A percentile compares a stretch with the other conserved stretches of the same genome.
Conservation (phyloP, 2,329 filamentous ascomycete genomes). For the Lasiodiplodia sp. region DNA sequence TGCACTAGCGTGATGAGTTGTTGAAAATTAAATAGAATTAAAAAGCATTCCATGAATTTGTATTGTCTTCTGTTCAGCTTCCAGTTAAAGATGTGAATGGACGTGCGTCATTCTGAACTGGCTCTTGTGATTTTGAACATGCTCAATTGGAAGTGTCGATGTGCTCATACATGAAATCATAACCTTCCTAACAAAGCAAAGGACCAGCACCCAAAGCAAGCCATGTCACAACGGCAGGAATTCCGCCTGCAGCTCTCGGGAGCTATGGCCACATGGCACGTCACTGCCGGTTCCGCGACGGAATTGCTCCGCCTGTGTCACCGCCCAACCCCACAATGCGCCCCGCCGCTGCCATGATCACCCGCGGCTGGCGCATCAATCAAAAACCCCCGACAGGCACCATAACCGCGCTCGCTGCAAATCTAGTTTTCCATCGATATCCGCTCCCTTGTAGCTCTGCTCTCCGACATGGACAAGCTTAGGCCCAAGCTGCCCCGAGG, state of each 20-base stretch:
- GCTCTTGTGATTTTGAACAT: too few species aligned
- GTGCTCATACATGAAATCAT: too few species aligned
- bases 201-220: not conserved
- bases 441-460: not conserved
- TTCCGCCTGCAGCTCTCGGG: conserved; percentile 15
- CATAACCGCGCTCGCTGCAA: not conserved
- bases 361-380: conserved; percentile 1
- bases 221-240: not conserved
- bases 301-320: conserved; percentile 1
- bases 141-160: too few species aligned
- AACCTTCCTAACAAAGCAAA: too few species aligned
- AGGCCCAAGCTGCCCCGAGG: conserved; percentile 1
- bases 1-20: not conserved
- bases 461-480: not conserved
- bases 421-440: conserved; percentile 8
- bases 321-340: not conserved
- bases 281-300: conserved; percentile 12
- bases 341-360: conserved; percentile 5
- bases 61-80: too few species aligned
- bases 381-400: conserved; percentile 20
- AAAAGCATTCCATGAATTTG: too few species aligned
- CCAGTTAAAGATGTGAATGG: too few species aligned
- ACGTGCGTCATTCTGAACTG: too few species aligned
- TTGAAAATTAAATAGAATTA: too few species aligned
- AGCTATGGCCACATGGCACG: conserved; percentile 24